Base-by-base conservation (phyloP, 352 stramenopile species). In the Phytophthora hibernalis region DNA sequence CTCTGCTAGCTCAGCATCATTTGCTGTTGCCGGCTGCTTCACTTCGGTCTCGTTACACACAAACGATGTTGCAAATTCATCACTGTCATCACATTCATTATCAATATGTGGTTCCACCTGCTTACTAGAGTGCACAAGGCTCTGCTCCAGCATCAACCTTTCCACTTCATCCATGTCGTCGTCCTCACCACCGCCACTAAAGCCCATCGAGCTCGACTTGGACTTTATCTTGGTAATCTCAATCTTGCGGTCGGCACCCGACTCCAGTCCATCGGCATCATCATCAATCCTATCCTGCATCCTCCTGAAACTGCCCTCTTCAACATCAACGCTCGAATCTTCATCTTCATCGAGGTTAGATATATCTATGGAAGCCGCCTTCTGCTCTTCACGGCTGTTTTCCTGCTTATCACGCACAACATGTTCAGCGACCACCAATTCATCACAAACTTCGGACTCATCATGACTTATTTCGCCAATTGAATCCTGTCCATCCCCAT, bases 381-480 rank as follows among this genome's bases (percentile, higher is more conserved):
- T 43, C 60, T 57, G 54, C 49, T 62, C 51, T 53, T 79, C 49
- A 74, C 24, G 56, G 62, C 49, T 74, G 70, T 2, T 55, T 71
- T 76, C 67, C 71, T 79, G 63, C 68, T 76, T 54, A 79, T 60
- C 37, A 74, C 58, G 49, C 58, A 74, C 48, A 73, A 76, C 59
- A 74, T 60, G 50, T 71, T 76, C 62, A 74, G 62, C 63, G 47
- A 64, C 22, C 58, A 33, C 63, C 61, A 73, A 53, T 40, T 72
- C 56, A 65, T 49, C 57, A 75, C 54, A 59, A 77, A 18, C 56
- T 54, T 47, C 43, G 22, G 54, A 58, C 54, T 79, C 70, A 30
- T 72, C 52, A 72, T 67, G 70, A 73, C 70, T 68, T 20, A 52
- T 57, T 38, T 48, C 50, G 50, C 55, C 69, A 67, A 61, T 70